phyloP scores from a whole-genome alignment of 2,329 filamentous ascomycete genomes.

The Atkinsonella texensis region DNA sequence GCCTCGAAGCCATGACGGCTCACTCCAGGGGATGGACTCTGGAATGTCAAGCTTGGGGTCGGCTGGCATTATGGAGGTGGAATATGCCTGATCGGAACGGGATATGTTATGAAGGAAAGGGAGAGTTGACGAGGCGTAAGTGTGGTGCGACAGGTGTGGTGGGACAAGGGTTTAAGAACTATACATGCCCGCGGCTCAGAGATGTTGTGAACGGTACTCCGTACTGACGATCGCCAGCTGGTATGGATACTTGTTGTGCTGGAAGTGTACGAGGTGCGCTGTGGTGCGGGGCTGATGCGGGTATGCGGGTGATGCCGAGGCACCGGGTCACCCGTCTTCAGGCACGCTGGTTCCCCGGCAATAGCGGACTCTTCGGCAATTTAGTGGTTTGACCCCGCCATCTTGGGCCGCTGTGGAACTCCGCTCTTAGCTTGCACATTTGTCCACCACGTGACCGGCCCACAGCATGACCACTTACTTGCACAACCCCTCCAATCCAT shows the following conservation, averaged over 20 bases:
- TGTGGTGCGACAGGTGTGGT: not conserved
- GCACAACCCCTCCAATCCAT: conserved; percentile 17
- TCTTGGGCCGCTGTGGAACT: not conserved
- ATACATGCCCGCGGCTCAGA: not conserved
- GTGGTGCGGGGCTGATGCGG: not conserved
- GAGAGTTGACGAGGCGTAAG: not conserved
- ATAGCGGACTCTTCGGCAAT: not conserved
- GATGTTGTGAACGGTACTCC: not conserved
- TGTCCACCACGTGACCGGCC: too few relatives aligned
- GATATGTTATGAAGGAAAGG: not conserved
- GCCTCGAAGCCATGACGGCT: conserved; percentile 18
- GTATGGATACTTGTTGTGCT: not conserved
- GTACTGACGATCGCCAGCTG: not conserved
- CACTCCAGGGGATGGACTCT: conserved; percentile 12
- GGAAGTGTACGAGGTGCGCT: not conserved
- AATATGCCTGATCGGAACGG: not conserved
- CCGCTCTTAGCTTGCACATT: too few relatives aligned
- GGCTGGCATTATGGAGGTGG: conserved; percentile 6
- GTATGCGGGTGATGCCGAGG: not conserved
- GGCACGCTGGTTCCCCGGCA: not conserved
- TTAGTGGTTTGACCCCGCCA: not conserved
- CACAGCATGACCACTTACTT: conserved; percentile 13
- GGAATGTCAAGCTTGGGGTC: conserved; percentile 13
- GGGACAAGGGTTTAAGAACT: not conserved
- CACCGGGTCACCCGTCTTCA: not conserved